Percentiles rank a stretch among this genome's conserved stretches.
Evolutionary conservation across 2,329 filamentous ascomycete species (phyloP).

Genomic region (Aspergillus sergii): DNA sequence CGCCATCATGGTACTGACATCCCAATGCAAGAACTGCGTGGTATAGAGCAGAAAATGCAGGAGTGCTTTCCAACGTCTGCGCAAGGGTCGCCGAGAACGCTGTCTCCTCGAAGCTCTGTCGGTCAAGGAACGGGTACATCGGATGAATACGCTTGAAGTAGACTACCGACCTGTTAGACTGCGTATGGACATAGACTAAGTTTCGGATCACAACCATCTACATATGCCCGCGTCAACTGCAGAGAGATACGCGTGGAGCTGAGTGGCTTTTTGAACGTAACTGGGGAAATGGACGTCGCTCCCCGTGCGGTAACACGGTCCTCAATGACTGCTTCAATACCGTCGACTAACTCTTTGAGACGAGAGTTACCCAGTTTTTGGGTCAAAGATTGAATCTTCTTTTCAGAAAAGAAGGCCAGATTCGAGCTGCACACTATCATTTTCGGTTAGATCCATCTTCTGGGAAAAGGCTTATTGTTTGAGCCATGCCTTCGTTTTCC

Average conservation of each 20-base stretch:
- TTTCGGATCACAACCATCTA: not conserved
- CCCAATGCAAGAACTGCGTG: conserved; percentile 40
- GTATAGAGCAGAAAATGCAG: conserved; percentile 49
- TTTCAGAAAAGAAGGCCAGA: not conserved
- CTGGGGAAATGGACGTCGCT: not conserved
- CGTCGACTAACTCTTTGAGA: not conserved
- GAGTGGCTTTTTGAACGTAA: not conserved
- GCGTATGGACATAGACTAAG: too few species aligned
- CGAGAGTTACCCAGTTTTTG: not conserved
- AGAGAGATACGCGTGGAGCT: not conserved
- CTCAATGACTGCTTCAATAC: not conserved
- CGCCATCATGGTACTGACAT: conserved; percentile 31
- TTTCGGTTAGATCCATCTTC: not conserved
- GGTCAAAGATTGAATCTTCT: not conserved
- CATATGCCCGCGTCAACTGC: not conserved
- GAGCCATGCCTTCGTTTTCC: not conserved
- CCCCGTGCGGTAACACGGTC: not conserved
- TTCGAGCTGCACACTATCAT: not conserved
- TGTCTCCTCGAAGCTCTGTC: conserved; percentile 35
- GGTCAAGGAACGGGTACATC: conserved; percentile 46
- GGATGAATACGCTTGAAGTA: conserved; percentile 46
- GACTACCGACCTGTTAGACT: conserved; percentile 17
- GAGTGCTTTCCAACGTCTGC: conserved; percentile 54
- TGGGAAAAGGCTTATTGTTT: too few species aligned
- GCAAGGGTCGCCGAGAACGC: conserved; percentile 52